Evolutionary conservation across 352 stramenopile genomes (phyloP).

Genomic region (Phytophthora palmivora): DNA sequence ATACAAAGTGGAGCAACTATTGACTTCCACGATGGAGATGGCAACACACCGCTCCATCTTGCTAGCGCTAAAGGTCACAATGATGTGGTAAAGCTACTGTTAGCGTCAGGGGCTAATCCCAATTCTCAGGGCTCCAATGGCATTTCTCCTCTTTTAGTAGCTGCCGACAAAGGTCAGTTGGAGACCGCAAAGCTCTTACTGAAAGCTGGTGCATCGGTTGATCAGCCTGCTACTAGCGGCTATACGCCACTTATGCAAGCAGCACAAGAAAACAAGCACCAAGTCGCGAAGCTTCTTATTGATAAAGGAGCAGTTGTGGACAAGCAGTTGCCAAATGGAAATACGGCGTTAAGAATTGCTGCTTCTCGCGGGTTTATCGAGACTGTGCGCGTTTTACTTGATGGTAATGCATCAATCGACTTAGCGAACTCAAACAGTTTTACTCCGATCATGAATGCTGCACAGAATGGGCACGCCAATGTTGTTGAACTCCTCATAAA

Average conservation of each 20-base stretch:
- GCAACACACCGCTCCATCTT: not conserved
- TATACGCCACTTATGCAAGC: not conserved
- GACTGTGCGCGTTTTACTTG: slow-evolving; percentile 5
- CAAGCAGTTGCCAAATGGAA: slow-evolving; percentile 1
- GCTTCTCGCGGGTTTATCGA: slow-evolving; percentile 1
- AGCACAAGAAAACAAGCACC: not conserved
- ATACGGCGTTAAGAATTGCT: slow-evolving; percentile 4
- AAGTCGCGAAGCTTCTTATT: slow-evolving; percentile 1
- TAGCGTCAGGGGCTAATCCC: not conserved
- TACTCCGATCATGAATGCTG: slow-evolving; percentile 3
- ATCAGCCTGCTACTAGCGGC: not conserved
- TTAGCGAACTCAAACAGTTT: slow-evolving; percentile 8
- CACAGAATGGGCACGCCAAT: slow-evolving; percentile 4
- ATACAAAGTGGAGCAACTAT: not conserved
- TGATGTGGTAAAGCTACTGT: not conserved
- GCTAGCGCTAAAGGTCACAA: not conserved
- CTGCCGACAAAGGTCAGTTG: not conserved
- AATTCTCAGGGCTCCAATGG: not conserved
- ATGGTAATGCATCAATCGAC: not conserved
- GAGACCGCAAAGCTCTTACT: not conserved
- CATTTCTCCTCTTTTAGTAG: not conserved
- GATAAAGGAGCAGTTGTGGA: not conserved
- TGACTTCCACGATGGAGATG: not conserved
- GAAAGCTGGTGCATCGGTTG: not conserved
- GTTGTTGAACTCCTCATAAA: not conserved